These are phyloP conservation scores for baker's yeast (Saccharomyces cerevisiae) DNA, from an alignment of 805 yeast genomes.

Conservation along the genomic window DNA sequence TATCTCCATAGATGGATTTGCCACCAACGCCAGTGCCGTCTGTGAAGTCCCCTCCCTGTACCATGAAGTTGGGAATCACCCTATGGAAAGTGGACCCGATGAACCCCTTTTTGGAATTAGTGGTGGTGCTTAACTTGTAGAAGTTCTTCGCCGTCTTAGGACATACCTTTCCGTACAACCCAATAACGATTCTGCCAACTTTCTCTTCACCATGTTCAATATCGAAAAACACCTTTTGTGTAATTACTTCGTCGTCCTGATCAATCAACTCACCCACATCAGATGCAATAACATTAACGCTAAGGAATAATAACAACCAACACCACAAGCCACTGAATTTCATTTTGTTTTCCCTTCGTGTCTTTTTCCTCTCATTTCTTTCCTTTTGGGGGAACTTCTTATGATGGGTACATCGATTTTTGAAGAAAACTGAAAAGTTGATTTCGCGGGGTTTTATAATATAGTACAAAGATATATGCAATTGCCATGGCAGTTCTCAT, in stretches of 20 bases:
- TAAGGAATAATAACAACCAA: background rate
- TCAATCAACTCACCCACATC: background rate
- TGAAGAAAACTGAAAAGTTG: background rate
- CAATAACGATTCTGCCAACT: conserved; percentile 74
- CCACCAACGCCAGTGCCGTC: conserved; percentile 93
- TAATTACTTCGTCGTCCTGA: background rate
- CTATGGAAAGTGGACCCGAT: conserved; percentile 84
- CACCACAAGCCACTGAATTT: background rate
- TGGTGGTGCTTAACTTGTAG: conserved; percentile 87
- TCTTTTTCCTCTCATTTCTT: background rate
- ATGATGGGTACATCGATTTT: background rate
- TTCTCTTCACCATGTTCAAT: conserved; percentile 60
- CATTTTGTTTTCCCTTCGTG: background rate
- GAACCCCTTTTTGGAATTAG: conserved; percentile 79
- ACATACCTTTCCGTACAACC: conserved; percentile 75
- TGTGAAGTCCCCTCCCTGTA: conserved; percentile 92
- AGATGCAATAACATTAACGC: background rate
- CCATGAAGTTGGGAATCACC: conserved; percentile 91
- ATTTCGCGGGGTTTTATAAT: background rate
- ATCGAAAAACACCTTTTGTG: conserved; percentile 60
- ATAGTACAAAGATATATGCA: background rate
- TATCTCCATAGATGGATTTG: conserved; percentile 69
- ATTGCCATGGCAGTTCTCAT: conserved; percentile 1
- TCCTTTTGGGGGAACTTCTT: background rate
- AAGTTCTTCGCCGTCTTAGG: conserved; percentile 93